A percentile compares a stretch with the other conserved stretches of the same genome.
Evolutionary conservation across 441 rosid species (phyloP).

Genomic region (Metrosideros polymorpha): DNA sequence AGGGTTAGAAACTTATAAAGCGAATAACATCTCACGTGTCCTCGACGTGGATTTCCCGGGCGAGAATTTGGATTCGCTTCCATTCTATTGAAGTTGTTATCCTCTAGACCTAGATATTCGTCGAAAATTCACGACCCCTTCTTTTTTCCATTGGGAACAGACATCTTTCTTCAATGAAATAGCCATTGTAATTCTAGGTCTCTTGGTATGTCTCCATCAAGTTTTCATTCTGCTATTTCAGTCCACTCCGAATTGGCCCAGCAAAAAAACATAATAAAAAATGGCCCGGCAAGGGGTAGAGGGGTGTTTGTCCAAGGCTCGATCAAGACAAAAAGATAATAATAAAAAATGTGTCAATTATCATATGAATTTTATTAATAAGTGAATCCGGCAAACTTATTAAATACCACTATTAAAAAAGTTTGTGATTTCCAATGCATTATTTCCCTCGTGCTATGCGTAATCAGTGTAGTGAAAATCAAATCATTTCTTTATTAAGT

Average conservation of each 20-base stretch:
- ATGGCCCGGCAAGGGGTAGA: no score
- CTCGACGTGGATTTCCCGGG: background rate
- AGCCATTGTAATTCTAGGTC: background rate
- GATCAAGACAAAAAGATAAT: no score
- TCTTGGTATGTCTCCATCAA: background rate
- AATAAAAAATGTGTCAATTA: no score
- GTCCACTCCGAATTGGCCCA: background rate
- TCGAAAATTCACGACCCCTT: background rate
- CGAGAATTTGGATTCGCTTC: background rate
- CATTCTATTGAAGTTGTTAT: background rate
- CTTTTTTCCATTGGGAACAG: background rate
- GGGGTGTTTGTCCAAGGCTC: no score
- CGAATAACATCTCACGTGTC: background rate
- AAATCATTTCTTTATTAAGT: background rate
- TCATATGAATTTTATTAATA: no score
- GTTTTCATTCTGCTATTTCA: background rate
- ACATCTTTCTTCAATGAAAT: background rate
- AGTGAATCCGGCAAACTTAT: background rate
- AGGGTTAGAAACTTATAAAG: background rate
- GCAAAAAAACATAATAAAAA: no score
- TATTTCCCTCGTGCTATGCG: background rate
- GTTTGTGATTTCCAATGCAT: background rate
- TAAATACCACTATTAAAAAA: no score
- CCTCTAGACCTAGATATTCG: no score
- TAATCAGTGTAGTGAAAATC: background rate